Evolutionary conservation across 176 grass and related monocot species (phyloP).

Genomic region (Musa itinerans): DNA sequence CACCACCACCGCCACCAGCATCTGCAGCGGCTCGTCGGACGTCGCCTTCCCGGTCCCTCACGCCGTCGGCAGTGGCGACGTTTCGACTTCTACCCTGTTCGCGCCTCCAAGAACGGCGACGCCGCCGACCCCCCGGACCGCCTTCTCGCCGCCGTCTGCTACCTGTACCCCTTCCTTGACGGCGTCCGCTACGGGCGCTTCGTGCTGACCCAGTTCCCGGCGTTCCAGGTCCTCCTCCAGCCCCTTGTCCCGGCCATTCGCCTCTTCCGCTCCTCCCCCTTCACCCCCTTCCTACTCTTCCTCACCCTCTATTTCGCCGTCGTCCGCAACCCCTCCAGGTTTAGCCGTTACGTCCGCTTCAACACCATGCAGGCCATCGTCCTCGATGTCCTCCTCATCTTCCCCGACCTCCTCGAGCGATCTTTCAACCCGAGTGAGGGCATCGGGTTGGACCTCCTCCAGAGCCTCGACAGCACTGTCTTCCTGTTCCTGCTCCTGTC

Average conservation of each 20-base stretch:
- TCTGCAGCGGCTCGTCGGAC: not conserved
- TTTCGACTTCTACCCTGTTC: not conserved
- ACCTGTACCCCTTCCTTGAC: constrained; percentile 97
- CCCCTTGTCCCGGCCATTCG: constrained; percentile 64
- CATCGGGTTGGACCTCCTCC: constrained; percentile 50
- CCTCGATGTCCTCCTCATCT: constrained; percentile 77
- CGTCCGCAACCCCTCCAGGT: constrained; percentile 62
- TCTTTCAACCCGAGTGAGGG: constrained; percentile 39
- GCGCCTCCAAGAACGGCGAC: constrained; percentile 41
- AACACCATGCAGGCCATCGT: constrained; percentile 96
- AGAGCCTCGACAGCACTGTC: constrained; percentile 68
- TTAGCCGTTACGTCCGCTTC: constrained; percentile 91
- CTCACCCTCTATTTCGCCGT: constrained; percentile 90
- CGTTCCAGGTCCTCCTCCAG: constrained; percentile 45
- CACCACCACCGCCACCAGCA: not conserved
- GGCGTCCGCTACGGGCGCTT: constrained; percentile 40
- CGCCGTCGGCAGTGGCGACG: not conserved
- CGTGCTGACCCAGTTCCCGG: constrained; percentile 51
- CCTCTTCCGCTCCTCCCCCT: constrained; percentile 68
- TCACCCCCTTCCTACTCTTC: constrained; percentile 82
- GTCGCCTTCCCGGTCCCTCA: not conserved
- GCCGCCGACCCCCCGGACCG: constrained; percentile 53
- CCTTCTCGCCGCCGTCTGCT: constrained; percentile 60
- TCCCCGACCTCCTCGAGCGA: constrained; percentile 72
- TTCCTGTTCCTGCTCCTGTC: constrained; percentile 87